Percentiles rank a stretch among this genome's conserved stretches.
Conservation (phyloP, 2,329 filamentous ascomycete species). For the Aspergillus bombycis region DNA sequence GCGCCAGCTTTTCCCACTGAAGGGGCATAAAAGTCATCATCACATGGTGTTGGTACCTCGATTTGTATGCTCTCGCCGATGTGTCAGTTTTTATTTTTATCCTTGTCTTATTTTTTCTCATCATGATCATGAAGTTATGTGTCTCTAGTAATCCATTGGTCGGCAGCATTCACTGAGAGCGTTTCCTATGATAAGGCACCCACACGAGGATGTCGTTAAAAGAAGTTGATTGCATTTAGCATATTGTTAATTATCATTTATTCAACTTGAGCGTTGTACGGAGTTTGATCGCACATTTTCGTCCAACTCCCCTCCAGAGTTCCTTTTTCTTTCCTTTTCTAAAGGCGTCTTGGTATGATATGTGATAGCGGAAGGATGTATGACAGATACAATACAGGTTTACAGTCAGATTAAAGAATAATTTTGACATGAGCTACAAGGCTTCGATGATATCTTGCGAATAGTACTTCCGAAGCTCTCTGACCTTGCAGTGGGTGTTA, state of each 20-base stretch:
- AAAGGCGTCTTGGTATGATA: neutral
- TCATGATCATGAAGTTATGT: conserved; percentile 21
- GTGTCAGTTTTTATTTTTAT: neutral
- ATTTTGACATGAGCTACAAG: neutral
- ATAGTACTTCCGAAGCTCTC: neutral
- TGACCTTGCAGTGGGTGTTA: neutral
- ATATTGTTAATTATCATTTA: neutral
- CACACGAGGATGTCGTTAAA: neutral
- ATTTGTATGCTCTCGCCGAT: neutral
- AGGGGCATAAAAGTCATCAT: conserved; percentile 3
- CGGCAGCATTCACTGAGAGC: conserved; percentile 3
- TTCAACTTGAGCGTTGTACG: conserved; percentile 4
- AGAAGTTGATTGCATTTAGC: neutral
- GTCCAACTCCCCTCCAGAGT: neutral
- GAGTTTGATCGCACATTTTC: neutral
- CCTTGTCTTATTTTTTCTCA: neutral
- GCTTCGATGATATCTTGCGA: neutral
- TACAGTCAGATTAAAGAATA: neutral
- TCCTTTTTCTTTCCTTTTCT: conserved; percentile 9
- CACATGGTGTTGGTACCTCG: conserved; percentile 12
- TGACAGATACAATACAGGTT: neutral
- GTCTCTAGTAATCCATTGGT: conserved; percentile 9
- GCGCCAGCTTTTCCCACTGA: neutral
- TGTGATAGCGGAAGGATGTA: neutral
- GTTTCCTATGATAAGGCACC: neutral